phyloP scores from a whole-genome alignment of 169 alveolate species.

The Plasmodium malariae region DNA sequence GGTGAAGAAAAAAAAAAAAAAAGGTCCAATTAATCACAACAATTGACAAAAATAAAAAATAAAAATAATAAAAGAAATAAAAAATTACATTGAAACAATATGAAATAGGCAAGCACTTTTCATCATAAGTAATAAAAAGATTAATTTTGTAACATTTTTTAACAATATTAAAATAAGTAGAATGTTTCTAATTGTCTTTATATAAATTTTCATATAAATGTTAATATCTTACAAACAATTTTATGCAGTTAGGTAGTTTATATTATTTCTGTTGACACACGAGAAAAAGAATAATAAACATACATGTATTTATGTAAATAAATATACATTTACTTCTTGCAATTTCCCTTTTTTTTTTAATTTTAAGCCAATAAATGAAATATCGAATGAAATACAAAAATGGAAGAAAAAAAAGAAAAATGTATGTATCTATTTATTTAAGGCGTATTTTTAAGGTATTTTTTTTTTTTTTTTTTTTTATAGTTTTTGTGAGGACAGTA shows the following conservation, averaged over 20 bases:
- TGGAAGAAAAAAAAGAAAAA: slow-evolving; percentile 8
- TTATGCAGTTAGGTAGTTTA: slow-evolving; percentile 18
- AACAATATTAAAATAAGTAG: slow-evolving; percentile 45
- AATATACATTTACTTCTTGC: slow-evolving; percentile 18
- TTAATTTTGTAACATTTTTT: slow-evolving; percentile 25
- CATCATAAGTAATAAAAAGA: slow-evolving; percentile 19
- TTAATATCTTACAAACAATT: slow-evolving; percentile 20
- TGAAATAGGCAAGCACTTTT: slow-evolving; percentile 19
- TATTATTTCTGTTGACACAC: slow-evolving; percentile 23
- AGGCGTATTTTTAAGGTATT: not conserved
- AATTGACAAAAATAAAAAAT: not conserved
- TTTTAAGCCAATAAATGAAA: slow-evolving; percentile 28
- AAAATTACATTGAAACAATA: slow-evolving; percentile 31
- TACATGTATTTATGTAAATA: slow-evolving; percentile 1
- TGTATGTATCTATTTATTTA: slow-evolving; percentile 21
- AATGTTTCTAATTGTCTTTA: slow-evolving; percentile 69
- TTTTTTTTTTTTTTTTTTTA: slow-evolving; percentile 36
- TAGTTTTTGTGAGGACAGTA: slow-evolving; percentile 8
- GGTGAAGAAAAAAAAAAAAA: slow-evolving; percentile 23
- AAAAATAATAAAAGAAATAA: not conserved
- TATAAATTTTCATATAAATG: slow-evolving; percentile 64
- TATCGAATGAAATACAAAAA: slow-evolving; percentile 22
- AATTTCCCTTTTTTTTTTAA: slow-evolving; percentile 41
- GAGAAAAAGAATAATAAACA: slow-evolving; percentile 11
- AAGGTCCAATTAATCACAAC: not conserved